phyloP scores from a whole-genome alignment of 1,284 basidiomycete species.

The Leccinum pachyderme region DNA sequence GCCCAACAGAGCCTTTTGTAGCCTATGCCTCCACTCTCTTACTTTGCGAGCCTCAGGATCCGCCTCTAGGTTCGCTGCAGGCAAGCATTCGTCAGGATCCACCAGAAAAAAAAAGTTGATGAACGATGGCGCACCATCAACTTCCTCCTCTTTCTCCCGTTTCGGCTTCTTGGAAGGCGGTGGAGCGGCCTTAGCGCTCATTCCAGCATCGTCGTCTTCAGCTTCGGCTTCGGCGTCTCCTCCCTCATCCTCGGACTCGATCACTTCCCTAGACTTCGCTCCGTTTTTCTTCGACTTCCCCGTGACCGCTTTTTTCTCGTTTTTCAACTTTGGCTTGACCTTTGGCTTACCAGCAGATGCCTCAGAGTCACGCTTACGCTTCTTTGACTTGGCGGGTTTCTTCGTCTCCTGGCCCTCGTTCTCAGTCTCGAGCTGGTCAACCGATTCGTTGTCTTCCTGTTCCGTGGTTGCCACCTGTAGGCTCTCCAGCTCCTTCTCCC shows the following conservation, averaged over 20 bases:
- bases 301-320: conserved; percentile 37
- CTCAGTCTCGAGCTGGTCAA: conserved; percentile 68
- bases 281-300: conserved; percentile 56
- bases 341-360: conserved; percentile 42
- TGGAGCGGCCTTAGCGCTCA: conserved; percentile 55
- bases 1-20: conserved; percentile 77
- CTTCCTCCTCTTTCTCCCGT: conserved; percentile 64
- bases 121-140: conserved; percentile 39
- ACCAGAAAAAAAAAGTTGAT: conserved; percentile 2
- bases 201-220: conserved; percentile 47
- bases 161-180: conserved; percentile 68
- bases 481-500: conserved; percentile 62
- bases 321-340: conserved; percentile 36
- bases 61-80: conserved; percentile 43
- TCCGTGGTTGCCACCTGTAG: conserved; percentile 47
- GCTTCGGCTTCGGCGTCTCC: conserved; percentile 37
- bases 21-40: conserved; percentile 78
- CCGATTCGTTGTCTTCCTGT: conserved; percentile 61
- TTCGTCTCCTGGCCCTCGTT: conserved; percentile 42
- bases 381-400: conserved; percentile 54
- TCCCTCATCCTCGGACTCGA: conserved; percentile 67
- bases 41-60: conserved; percentile 76
- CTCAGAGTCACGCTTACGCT: conserved; percentile 58
- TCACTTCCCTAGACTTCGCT: conserved; percentile 59
- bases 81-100: conserved; percentile 13